A percentile compares a stretch with the other conserved stretches of the same genome.
These are phyloP conservation scores for Malus sylvestris DNA, from an alignment of 306 rosid species.

Conservation along the genomic window DNA sequence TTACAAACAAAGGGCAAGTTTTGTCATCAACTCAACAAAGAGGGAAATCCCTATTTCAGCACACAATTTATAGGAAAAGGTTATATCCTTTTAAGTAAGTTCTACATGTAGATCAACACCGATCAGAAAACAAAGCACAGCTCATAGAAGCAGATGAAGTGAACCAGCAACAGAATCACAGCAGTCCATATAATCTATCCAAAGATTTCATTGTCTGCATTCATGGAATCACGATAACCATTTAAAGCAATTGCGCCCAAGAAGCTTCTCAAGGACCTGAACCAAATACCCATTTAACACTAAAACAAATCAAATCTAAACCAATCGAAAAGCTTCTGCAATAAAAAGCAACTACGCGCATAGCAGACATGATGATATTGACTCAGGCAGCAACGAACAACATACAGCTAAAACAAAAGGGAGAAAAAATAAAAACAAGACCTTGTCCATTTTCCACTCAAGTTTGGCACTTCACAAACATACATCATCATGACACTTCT, in stretches of 20 bases:
- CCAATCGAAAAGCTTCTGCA: conserved; percentile 6
- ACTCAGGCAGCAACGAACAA: not conserved
- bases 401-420: not conserved
- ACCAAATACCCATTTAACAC: conserved; percentile 58
- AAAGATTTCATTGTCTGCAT: conserved; percentile 75
- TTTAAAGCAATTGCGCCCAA: conserved; percentile 70
- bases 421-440: not conserved
- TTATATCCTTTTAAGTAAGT: conserved; percentile 29
- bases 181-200: conserved; percentile 73
- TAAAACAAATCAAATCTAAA: conserved; percentile 38
- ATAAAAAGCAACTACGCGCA: not conserved
- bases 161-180: conserved; percentile 77
- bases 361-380: not conserved
- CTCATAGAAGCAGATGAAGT: conserved; percentile 59
- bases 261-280: conserved; percentile 82
- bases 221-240: conserved; percentile 81
- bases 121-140: conserved; percentile 35
- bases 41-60: conserved; percentile 6
- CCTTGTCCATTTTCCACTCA: not conserved
- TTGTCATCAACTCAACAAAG: conserved; percentile 16
- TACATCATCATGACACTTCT: not conserved
- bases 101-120: conserved; percentile 41
- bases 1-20: not conserved
- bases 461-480: not conserved
- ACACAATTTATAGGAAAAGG: conserved; percentile 14